Base-by-base conservation (phyloP, 805 yeast species). In the Nakazawaea pomicola region DNA sequence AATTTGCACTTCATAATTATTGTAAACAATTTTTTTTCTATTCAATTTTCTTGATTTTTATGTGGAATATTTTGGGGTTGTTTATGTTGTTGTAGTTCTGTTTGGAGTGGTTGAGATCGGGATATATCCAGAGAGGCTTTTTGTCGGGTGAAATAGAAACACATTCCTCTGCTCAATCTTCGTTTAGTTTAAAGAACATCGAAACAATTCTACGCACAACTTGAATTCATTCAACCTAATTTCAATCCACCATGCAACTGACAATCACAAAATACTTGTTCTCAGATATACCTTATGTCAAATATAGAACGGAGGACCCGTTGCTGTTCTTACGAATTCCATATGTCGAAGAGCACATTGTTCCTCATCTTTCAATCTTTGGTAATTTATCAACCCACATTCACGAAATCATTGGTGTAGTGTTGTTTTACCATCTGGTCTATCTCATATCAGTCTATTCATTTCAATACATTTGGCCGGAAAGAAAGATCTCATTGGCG, bases 341-440 rank as follows among this genome's bases (percentile, higher is more conserved):
- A 7, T 45, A 47, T 4, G 56, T 60, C 7, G 62, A 61, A 27
- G 50, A 51, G 20, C 52, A 49, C 17, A 4, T 43, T 14, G 36
- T 33, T 10, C 46, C 46, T 3, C 38, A 35, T 14, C 18, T 38
- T 17, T n/a, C 21, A 10, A 19, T 14, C 9, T 33, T 38, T 19
- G 44, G 44, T 24, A 48, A 47, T 1, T 39, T 58, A 29, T 49
- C 36, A 36, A 49, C 32, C 36, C 71, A 50, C 45, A 53, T 63
- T 44, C 67, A 63, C 33, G 60, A 58, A 27, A 49, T 65, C 9
- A 38, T 63, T 9, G 49, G 49, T 1, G 53, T 54, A 8, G 48
- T 56, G 5, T 15, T 58, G 3, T 43, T 54, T 23, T 64, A 64
- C 41, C 63, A 64, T 17, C 17, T 43, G 1, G 41, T 64, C 29